Evolutionary conservation across 129 eudicot genomes (phyloP), one percentile per base, ranked within the genome.

Genomic region (Artemisia argyi): DNA sequence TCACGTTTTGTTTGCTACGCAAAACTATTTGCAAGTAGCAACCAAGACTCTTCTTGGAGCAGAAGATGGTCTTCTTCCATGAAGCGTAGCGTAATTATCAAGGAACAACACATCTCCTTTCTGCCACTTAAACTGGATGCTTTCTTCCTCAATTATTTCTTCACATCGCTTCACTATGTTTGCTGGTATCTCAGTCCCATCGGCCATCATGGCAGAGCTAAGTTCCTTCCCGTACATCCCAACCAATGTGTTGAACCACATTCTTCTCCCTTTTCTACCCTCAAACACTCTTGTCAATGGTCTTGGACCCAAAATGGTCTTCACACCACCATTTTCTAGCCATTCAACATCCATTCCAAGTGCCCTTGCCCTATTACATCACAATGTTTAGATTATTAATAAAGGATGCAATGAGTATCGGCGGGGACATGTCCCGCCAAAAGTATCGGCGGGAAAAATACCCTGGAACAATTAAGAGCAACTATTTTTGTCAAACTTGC

Each of bases 171-270:
- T 86, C 72, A 86, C 96, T 2, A 89, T 66, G 11, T 84, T 11
- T 18, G n/a, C 67, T 0, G 92, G 90, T 65, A 89, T 86, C 72
- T 86, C 92, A 0, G 83, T 86, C 47, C 92, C 96, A 51, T 89
- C 96, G 0, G 92, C 92, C 96, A 89, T 84, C 15, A 74, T 73
- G 0, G 90, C 88, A 5, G 92, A 89, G 83, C 90, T 84, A 11
- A 82, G 75, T 73, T 86, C 92, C 83, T 86, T 89, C 46, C 92
- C 92, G 0, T 89, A 57, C 96, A 89, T 89, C 20, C 92, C 90
- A 5, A 86, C 92, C 66, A 89, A n/a, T 4, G 90, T 86, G 82
- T 89, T 89, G 86, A 89, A 89, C 96, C 96, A 89, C 96, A 89
- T 86, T 62, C 78, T 79, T 58, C 92, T 78, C 53, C 90, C 90